phyloP scores from a whole-genome alignment of 1,284 basidiomycete species.

The Boletellus deceptivus region DNA sequence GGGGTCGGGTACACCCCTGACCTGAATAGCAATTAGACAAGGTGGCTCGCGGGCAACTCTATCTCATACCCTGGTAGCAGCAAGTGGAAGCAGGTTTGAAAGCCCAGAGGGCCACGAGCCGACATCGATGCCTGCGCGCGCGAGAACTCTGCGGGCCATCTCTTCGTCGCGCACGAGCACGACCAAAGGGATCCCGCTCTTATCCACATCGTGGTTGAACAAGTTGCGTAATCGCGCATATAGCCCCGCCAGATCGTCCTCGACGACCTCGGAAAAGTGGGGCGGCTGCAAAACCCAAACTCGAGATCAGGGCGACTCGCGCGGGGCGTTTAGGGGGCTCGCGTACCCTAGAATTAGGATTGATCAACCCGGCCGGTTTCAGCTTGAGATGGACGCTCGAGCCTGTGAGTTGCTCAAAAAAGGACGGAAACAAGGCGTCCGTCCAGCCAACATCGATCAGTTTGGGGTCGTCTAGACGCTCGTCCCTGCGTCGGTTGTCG shows the following conservation, averaged over 20 bases:
- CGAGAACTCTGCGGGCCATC: slow-evolving; percentile 27
- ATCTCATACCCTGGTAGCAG: slow-evolving; percentile 5
- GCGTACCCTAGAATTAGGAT: slow-evolving; percentile 21
- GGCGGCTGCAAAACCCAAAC: slow-evolving; percentile 13
- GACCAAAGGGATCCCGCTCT: slow-evolving; percentile 25
- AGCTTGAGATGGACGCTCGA: slow-evolving; percentile 25
- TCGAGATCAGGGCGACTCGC: background rate
- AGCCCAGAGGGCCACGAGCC: slow-evolving; percentile 24
- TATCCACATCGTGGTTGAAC: slow-evolving; percentile 18
- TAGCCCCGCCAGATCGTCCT: slow-evolving; percentile 13
- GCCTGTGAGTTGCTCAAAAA: slow-evolving; percentile 19
- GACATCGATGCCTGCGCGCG: slow-evolving; percentile 23
- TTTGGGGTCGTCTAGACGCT: slow-evolving; percentile 20
- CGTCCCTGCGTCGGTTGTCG: slow-evolving; percentile 17
- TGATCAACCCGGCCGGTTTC: slow-evolving; percentile 7
- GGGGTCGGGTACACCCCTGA: background rate
- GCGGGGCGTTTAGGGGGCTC: background rate
- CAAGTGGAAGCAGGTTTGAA: slow-evolving; percentile 14
- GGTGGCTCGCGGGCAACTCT: background rate
- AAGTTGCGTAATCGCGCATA: slow-evolving; percentile 20
- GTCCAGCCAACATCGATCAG: slow-evolving; percentile 32
- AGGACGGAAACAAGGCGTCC: slow-evolving; percentile 27
- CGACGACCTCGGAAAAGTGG: slow-evolving; percentile 16
- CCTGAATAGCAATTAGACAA: slow-evolving; percentile 5
- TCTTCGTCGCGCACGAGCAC: slow-evolving; percentile 33